Conservation (phyloP, 768 basidiomycete genomes). For the Harrya chromipes region DNA sequence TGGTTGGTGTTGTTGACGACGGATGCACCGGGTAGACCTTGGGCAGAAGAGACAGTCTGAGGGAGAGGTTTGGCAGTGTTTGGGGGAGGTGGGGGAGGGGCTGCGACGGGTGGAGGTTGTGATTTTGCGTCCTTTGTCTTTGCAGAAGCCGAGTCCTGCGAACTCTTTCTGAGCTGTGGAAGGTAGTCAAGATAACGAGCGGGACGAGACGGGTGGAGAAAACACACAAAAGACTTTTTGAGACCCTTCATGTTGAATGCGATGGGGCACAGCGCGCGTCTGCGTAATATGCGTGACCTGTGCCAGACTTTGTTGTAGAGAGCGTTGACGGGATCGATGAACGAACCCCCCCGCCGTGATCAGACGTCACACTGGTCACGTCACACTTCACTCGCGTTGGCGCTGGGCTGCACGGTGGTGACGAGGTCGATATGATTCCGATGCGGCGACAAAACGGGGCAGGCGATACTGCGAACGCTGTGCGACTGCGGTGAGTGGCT, state of each 20-base stretch:
- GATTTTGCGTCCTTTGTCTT: constrained; percentile 67
- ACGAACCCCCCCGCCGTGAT: constrained; percentile 30
- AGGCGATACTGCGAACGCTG: background rate
- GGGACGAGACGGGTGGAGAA: constrained; percentile 14
- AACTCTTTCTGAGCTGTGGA: constrained; percentile 65
- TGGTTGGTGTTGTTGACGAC: constrained; percentile 39
- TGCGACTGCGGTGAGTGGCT: background rate
- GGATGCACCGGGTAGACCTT: constrained; percentile 34
- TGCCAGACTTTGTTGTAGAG: constrained; percentile 3
- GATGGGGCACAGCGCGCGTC: constrained; percentile 16
- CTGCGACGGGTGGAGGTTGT: constrained; percentile 35
- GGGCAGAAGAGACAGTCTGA: constrained; percentile 41
- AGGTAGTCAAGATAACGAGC: constrained; percentile 22
- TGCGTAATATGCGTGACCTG: constrained; percentile 7
- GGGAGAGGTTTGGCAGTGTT: constrained; percentile 67
- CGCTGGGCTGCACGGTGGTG: constrained; percentile 6
- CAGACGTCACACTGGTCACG: constrained; percentile 29
- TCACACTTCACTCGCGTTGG: constrained; percentile 17
- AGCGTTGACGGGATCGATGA: constrained; percentile 40
- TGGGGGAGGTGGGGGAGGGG: constrained; percentile 59
- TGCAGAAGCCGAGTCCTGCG: constrained; percentile 59
- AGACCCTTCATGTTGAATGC: constrained; percentile 66
- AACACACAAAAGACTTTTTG: constrained; percentile 74
- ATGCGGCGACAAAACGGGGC: background rate
- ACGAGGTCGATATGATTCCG: background rate